Evolutionary conservation across 129 eudicot species (phyloP).

Genomic region (Mikania micrantha): DNA sequence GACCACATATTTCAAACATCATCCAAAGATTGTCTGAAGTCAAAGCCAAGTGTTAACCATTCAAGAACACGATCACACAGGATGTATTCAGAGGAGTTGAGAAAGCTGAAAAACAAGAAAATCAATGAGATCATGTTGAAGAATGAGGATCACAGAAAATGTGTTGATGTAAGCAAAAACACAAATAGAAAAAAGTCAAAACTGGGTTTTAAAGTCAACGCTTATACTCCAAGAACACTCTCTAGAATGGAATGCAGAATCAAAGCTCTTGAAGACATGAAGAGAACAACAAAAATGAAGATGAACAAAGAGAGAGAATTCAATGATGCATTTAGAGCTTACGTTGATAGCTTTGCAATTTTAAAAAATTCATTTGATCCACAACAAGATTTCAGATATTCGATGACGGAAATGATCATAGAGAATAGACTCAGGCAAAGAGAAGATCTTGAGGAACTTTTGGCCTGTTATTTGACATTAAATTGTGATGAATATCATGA

Average conservation of each 20-base stretch:
- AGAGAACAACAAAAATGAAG: constrained; percentile 43
- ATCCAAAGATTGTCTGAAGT: constrained; percentile 8
- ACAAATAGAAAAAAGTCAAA: constrained; percentile 19
- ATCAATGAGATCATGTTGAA: constrained; percentile 26
- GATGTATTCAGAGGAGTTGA: constrained; percentile 6
- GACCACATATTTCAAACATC: constrained; percentile 13
- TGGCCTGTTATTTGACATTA: constrained; percentile 64
- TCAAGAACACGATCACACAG: constrained; percentile 4
- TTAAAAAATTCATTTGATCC: constrained; percentile 67
- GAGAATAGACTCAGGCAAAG: constrained; percentile 45
- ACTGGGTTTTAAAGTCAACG: constrained; percentile 32
- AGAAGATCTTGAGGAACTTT: constrained; percentile 67
- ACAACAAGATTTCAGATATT: constrained; percentile 51
- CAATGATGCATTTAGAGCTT: constrained; percentile 25
- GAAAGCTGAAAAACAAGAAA: constrained; percentile 25
- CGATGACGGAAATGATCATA: constrained; percentile 78
- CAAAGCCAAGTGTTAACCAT: constrained; percentile 7
- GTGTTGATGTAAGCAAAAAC: constrained; percentile 21
- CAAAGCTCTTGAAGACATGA: constrained; percentile 57
- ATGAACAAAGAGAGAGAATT: constrained; percentile 19
- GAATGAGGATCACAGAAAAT: constrained; percentile 34
- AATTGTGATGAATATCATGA: constrained; percentile 68
- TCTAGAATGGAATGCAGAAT: constrained; percentile 53
- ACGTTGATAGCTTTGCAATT: constrained; percentile 56
- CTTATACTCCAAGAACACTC: constrained; percentile 40